A percentile compares a stretch with the other conserved stretches of the same genome.
phyloP scores from a whole-genome alignment of 805 yeast species.

The Phaffomyces antillensis region DNA sequence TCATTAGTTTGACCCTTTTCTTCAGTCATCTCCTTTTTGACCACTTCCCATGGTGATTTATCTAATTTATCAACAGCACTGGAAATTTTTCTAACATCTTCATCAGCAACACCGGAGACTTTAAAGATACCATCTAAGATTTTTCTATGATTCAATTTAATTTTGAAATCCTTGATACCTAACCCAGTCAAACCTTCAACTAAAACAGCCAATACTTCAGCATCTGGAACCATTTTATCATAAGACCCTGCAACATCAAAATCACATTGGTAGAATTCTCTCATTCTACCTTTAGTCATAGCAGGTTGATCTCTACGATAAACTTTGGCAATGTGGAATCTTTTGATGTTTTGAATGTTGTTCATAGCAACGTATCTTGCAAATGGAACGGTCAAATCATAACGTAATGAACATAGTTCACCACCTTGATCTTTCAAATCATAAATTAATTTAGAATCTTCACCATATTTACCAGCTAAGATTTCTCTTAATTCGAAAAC shows the following conservation, averaged over 20 bases:
- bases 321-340: slow-evolving; percentile 96
- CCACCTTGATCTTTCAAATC: slow-evolving; percentile 99
- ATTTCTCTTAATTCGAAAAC: slow-evolving; percentile 95
- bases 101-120: slow-evolving; percentile 90
- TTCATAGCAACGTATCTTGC: slow-evolving; percentile 97
- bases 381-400: slow-evolving; percentile 96
- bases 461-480: slow-evolving; percentile 95
- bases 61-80: slow-evolving; percentile 96
- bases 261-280: slow-evolving; percentile 99
- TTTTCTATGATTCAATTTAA: slow-evolving; percentile 93
- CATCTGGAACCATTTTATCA: slow-evolving; percentile 94
- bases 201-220: slow-evolving; percentile 74
- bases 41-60: slow-evolving; percentile 92
- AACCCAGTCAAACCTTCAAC: slow-evolving; percentile 80
- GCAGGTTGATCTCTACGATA: slow-evolving; percentile 99
- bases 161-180: slow-evolving; percentile 83
- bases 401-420: slow-evolving; percentile 89
- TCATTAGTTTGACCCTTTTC: slow-evolving; percentile 89
- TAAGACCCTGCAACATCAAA: slow-evolving; percentile 92
- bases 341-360: slow-evolving; percentile 79
- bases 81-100: slow-evolving; percentile 87
- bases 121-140: slow-evolving; percentile 92
- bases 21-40: slow-evolving; percentile 82
- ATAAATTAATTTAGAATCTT: slow-evolving; percentile 93
- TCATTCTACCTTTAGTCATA: slow-evolving; percentile 99